Evolutionary conservation across 2,329 filamentous ascomycete species (phyloP).

Genomic region (Leptographium wingfieldii): DNA sequence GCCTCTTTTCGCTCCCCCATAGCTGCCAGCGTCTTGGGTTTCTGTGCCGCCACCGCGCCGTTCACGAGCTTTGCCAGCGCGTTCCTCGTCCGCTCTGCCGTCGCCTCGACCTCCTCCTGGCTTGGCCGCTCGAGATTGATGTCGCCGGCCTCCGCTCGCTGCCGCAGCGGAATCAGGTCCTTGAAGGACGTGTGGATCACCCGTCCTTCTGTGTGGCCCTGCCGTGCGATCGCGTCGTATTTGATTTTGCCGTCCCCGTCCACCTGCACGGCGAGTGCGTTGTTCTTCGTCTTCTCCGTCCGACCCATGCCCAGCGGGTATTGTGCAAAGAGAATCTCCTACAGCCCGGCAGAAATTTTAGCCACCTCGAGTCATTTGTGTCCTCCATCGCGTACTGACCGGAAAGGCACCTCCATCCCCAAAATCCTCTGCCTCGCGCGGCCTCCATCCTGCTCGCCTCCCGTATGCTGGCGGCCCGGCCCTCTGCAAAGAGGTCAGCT

Average conservation of each 20-base stretch:
- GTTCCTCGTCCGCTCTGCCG: conserved; percentile 77
- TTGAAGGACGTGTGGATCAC: conserved; percentile 95
- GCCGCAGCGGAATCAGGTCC: conserved; percentile 84
- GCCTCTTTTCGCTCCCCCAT: conserved; percentile 55
- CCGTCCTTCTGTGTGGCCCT: conserved; percentile 71
- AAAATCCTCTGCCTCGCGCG: conserved; percentile 79
- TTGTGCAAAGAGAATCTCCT: conserved; percentile 58
- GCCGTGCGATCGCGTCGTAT: conserved; percentile 86
- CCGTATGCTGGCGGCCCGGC: conserved; percentile 80
- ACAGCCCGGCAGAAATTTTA: neutral
- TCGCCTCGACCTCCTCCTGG: conserved; percentile 70
- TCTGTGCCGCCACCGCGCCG: conserved; percentile 81
- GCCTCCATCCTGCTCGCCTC: conserved; percentile 80
- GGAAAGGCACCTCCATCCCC: conserved; percentile 94
- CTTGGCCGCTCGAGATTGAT: conserved; percentile 76
- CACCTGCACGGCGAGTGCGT: conserved; percentile 85
- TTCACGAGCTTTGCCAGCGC: conserved; percentile 72
- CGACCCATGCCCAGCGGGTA: conserved; percentile 93
- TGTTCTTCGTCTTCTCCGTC: conserved; percentile 55
- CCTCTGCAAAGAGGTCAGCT: conserved; percentile 34
- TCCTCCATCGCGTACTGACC: conserved; percentile 31
- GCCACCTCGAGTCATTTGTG: neutral
- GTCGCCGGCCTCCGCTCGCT: conserved; percentile 86
- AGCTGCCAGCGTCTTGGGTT: conserved; percentile 86
- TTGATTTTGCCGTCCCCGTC: conserved; percentile 87